A percentile compares a stretch with the other conserved stretches of the same genome.
phyloP scores from a whole-genome alignment of 140 eudicot species.

The Cichorium intybus region DNA sequence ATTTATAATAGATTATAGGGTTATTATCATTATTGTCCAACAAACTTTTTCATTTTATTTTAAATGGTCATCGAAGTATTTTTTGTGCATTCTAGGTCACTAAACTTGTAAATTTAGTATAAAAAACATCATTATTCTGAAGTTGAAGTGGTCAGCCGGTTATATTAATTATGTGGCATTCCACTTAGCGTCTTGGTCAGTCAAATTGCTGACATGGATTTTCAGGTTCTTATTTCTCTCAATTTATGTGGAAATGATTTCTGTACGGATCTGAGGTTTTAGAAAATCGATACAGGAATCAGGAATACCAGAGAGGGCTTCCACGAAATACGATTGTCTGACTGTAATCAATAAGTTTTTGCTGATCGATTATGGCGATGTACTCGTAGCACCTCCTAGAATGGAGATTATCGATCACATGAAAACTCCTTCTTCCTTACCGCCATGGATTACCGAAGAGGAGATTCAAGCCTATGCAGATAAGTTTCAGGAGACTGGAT shows the following conservation, averaged over 20 bases:
- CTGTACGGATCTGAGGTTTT: not conserved
- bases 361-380: conserved; percentile 22
- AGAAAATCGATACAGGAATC: conserved; percentile 33
- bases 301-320: conserved; percentile 52
- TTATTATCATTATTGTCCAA: no score
- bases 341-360: conserved; percentile 58
- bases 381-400: conserved; percentile 39
- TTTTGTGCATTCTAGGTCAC: no score
- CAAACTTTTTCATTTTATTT: no score
- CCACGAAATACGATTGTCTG: conserved; percentile 45
- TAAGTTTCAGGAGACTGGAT: conserved; percentile 54
- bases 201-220: no score
- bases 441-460: conserved; percentile 60
- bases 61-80: no score
- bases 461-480: conserved; percentile 43
- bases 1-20: no score
- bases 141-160: no score
- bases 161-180: no score
- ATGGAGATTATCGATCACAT: conserved; percentile 39
- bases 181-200: no score
- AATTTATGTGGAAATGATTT: not conserved
- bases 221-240: conserved; percentile 38
- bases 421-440: conserved; percentile 36
- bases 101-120: no score
- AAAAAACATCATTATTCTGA: no score